Percentiles rank a stretch among this genome's conserved stretches.
Evolutionary conservation across 106 monocot genomes (phyloP).

Genomic region (Acorus calamus): DNA sequence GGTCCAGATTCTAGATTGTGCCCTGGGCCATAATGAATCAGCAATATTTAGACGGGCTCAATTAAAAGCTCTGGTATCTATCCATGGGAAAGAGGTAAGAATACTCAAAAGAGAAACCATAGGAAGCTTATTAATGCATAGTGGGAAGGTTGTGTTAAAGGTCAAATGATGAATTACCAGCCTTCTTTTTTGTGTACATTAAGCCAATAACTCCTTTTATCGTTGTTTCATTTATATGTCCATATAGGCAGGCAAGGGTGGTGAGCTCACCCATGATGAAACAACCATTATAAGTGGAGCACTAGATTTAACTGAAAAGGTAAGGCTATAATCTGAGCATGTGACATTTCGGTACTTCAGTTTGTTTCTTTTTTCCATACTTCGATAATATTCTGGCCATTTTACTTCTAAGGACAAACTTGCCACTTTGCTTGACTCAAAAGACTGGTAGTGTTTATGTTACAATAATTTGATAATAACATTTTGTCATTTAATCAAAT

Average conservation of each 20-base stretch:
- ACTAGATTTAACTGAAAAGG: conserved; percentile 97
- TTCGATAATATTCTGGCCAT: no score
- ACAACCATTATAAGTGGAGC: conserved; percentile 97
- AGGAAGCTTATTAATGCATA: no score
- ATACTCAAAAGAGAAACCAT: no score
- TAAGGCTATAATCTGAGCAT: conserved; percentile 2
- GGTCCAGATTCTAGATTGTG: conserved; percentile 75
- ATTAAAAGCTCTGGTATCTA: conserved; percentile 83
- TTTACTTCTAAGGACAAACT: no score
- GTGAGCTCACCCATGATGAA: conserved; percentile 87
- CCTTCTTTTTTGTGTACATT: not conserved
- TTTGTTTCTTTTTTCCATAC: not conserved
- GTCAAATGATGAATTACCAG: no score
- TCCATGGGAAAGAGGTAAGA: conserved; percentile 90
- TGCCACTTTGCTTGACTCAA: no score
- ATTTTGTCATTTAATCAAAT: no score
- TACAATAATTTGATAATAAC: no score
- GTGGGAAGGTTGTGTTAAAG: no score
- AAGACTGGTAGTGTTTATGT: no score
- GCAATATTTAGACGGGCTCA: conserved; percentile 98
- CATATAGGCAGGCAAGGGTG: conserved; percentile 85
- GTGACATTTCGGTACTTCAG: not conserved
- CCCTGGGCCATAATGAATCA: conserved; percentile 94
- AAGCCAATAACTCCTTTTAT: not conserved
- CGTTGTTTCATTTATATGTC: not conserved